Evolutionary conservation across 2,329 filamentous ascomycete species (phyloP).

Genomic region (Epichloe scottii): DNA sequence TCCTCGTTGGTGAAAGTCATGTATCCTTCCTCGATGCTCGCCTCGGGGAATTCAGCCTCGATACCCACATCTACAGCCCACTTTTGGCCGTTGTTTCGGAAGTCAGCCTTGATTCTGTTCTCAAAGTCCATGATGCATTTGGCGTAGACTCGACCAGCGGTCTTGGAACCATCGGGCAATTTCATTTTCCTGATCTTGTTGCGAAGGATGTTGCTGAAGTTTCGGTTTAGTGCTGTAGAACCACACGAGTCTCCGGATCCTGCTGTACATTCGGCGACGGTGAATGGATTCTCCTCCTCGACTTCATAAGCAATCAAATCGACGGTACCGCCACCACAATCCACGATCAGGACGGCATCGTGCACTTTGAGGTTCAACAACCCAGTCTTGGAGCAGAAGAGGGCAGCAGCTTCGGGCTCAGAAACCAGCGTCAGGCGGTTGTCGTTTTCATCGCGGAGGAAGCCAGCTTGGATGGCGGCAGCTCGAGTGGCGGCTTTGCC

Average conservation of each 20-base stretch:
- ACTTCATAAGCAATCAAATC: constrained; percentile 99
- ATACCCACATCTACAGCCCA: constrained; percentile 99
- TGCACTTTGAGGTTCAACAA: constrained; percentile 95
- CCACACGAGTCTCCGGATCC: constrained; percentile 96
- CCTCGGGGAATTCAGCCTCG: constrained; percentile 94
- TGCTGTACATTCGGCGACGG: constrained; percentile 91
- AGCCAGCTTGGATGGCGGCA: constrained; percentile 92
- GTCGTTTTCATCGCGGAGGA: constrained; percentile 93
- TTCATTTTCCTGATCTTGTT: constrained; percentile 99
- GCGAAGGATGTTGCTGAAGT: constrained; percentile 94
- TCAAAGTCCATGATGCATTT: constrained; percentile 99
- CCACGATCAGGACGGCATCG: constrained; percentile 94
- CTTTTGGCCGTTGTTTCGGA: constrained; percentile 97
- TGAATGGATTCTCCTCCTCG: constrained; percentile 94
- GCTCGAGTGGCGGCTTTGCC: constrained; percentile 94
- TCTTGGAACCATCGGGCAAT: constrained; percentile 89
- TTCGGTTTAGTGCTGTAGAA: constrained; percentile 94
- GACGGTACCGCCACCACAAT: constrained; percentile 95
- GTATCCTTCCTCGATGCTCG: constrained; percentile 95
- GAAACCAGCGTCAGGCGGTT: constrained; percentile 90
- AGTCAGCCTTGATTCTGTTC: constrained; percentile 98
- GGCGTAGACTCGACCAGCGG: constrained; percentile 93
- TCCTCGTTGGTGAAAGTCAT: constrained; percentile 99
- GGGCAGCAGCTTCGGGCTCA: constrained; percentile 89
- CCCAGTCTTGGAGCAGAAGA: constrained; percentile 96